These are phyloP conservation scores for Rosa persica DNA, from an alignment of 306 rosid species.

Conservation along the genomic window DNA sequence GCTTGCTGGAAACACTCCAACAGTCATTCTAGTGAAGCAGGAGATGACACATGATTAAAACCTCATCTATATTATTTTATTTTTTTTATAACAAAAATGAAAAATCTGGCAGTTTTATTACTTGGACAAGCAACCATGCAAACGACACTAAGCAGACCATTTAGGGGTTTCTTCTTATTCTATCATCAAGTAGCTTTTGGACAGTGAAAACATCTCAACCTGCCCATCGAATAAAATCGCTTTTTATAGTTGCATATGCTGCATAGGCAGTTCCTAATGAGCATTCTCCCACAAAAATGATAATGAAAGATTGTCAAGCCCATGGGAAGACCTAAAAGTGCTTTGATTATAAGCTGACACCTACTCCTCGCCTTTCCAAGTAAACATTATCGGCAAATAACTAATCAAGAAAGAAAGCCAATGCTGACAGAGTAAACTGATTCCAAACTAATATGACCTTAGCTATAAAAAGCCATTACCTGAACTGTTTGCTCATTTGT, in stretches of 20 bases:
- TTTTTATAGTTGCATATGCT: not conserved
- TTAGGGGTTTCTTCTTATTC: not conserved
- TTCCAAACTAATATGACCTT: too few relatives aligned
- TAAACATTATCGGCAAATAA: not conserved
- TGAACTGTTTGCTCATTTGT: constrained; percentile 88
- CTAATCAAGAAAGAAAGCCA: not conserved
- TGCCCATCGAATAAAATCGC: not conserved
- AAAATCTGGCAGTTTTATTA: not conserved
- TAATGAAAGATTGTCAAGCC: not conserved
- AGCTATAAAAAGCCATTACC: constrained; percentile 25
- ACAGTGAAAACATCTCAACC: not conserved
- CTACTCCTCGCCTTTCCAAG: not conserved
- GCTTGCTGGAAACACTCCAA: not conserved
- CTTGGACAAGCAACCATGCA: not conserved
- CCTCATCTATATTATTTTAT: too few relatives aligned
- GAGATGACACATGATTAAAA: not conserved
- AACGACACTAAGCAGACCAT: not conserved
- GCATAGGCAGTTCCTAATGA: not conserved
- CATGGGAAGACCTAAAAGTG: not conserved
- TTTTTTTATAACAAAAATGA: not conserved
- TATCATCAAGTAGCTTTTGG: not conserved
- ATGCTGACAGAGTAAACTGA: not conserved
- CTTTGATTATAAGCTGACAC: not conserved
- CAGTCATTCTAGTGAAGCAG: not conserved
- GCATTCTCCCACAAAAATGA: not conserved